Evolutionary conservation across 805 yeast genomes (phyloP), one percentile per base, ranked within the genome.

Genomic region (Saccharomycopsis selenospora): DNA sequence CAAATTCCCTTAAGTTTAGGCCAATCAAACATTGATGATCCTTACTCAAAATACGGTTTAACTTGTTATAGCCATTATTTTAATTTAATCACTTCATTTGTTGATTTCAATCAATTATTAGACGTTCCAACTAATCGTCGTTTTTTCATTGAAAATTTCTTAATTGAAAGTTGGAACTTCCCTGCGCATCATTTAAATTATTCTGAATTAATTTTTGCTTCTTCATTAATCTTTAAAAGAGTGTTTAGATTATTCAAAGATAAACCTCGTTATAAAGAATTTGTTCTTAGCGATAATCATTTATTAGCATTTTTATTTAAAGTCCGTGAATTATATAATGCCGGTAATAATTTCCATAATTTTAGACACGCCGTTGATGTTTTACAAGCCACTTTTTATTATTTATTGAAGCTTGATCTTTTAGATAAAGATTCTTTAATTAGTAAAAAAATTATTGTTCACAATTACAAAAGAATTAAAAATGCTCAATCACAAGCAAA

Each of bases 361-460:
- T 93, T 90, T 61, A 76, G 95, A 56, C 99, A 93, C 66, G 97
- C 96, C 0, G 85, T 88, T 14, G 99, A 93, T 66, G 99, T 93
- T 6, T 67, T 90, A 60, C 99, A 93, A 66, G 95, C 95, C 2
- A 79, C 91, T 27, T 82, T 84, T 67, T 82, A 73, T 61, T 78
- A 82, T 50, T 67, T 82, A 2, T 46, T 63, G 4, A 55, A 62
- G 17, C 46, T 60, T n/a, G 54, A 57, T 14, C 54, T 63, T 4
- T 48, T 61, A 23, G 62, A 57, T 23, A 50, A 40, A 28, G 27
- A 29, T 38, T 48, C 49, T 11, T 22, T 53, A 14, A 50, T 53
- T 14, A 47, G 47, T 11, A 25, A 45, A 25, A 47, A 42, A 22
- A 42, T 49, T 46, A 36, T 50, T 42, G 43, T 43, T 4, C 52